Percentiles rank a stretch among this genome's conserved stretches.
These are phyloP conservation scores for Ceratobasidium sp. DNA, from an alignment of 1,284 basidiomycete genomes.

Conservation along the genomic window DNA sequence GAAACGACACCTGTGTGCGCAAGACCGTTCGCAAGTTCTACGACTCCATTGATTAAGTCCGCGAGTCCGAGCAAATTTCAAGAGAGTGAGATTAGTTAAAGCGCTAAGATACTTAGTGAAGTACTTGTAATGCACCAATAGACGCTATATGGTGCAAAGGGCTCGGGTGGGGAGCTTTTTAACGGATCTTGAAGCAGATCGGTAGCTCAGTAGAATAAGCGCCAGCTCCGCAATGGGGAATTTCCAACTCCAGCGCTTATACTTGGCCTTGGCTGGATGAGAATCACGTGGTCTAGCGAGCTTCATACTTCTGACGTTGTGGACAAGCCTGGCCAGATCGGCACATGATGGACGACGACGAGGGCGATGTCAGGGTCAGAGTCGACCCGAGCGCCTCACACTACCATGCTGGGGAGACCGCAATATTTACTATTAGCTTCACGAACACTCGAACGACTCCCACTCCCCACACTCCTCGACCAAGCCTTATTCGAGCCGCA, in stretches of 20 bases:
- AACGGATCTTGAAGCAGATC: too few relatives aligned
- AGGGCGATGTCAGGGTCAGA: conserved; percentile 37
- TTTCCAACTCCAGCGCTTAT: background rate
- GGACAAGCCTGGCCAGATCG: conserved; percentile 1
- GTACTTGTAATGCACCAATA: too few relatives aligned
- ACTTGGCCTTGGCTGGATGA: background rate
- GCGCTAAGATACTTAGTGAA: too few relatives aligned
- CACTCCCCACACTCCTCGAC: conserved; percentile 9
- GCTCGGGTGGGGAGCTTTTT: too few relatives aligned
- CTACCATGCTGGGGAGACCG: conserved; percentile 41
- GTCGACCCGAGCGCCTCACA: conserved; percentile 43
- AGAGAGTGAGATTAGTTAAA: too few relatives aligned
- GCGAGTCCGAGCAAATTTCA: too few relatives aligned
- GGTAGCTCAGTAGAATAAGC: too few relatives aligned
- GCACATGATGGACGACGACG: conserved; percentile 33
- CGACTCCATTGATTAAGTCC: too few relatives aligned
- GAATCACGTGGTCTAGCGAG: background rate
- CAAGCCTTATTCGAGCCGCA: conserved; percentile 12
- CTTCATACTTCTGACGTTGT: background rate
- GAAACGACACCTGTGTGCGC: too few relatives aligned
- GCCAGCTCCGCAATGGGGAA: background rate
- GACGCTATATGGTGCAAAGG: too few relatives aligned
- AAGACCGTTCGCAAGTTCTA: too few relatives aligned
- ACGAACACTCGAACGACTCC: conserved; percentile 27
- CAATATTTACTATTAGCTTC: conserved; percentile 40